These are phyloP conservation scores for Aspergillus alliaceus DNA, from an alignment of 2,329 filamentous ascomycete species.

Conservation along the genomic window DNA sequence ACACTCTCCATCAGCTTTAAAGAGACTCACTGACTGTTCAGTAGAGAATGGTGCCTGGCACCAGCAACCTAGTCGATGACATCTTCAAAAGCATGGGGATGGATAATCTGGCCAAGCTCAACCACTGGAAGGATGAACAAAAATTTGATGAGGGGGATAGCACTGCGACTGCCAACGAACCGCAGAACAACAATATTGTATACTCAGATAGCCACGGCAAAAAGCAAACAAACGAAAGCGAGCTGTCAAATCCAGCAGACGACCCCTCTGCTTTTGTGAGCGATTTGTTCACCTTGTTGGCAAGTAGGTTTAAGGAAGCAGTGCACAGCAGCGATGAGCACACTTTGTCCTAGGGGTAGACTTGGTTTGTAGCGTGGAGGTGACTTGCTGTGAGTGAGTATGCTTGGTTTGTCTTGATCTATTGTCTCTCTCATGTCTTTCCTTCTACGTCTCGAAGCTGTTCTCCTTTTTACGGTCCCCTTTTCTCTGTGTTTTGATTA, in stretches of 20 bases:
- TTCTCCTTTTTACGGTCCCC: neutral
- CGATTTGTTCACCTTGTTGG: conserved; percentile 17
- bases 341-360: conserved; percentile 13
- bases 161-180: neutral
- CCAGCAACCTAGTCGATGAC: conserved; percentile 13
- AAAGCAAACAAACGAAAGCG: neutral
- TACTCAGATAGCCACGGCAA: neutral
- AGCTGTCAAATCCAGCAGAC: conserved; percentile 1
- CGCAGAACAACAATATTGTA: neutral
- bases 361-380: too few species aligned
- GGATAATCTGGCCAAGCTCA: neutral
- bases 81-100: conserved; percentile 22
- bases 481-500: neutral
- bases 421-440: too few species aligned
- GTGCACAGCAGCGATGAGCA: conserved; percentile 32
- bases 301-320: conserved; percentile 18
- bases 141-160: conserved; percentile 6
- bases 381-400: neutral
- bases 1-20: neutral
- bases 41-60: conserved; percentile 26
- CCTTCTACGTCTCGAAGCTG: neutral
- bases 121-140: conserved; percentile 11
- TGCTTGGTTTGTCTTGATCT: neutral
- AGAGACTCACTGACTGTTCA: neutral
- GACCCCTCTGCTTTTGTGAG: conserved; percentile 21